These are phyloP conservation scores for Malus fusca DNA, from an alignment of 306 rosid species.

Conservation along the genomic window DNA sequence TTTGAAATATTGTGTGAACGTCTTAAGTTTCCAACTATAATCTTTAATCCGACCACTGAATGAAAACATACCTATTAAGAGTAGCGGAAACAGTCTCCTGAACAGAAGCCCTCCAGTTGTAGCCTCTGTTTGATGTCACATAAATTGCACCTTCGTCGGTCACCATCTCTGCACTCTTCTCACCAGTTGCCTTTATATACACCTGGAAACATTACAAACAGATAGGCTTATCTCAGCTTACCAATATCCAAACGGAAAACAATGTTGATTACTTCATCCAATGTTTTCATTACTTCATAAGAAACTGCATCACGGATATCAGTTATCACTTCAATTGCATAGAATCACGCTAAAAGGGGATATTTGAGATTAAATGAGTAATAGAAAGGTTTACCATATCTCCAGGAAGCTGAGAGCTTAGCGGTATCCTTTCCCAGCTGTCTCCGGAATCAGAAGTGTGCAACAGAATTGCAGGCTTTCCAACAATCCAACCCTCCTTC, in stretches of 20 bases:
- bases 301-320: background rate
- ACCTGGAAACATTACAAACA: slow-evolving; percentile 46
- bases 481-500: slow-evolving; percentile 94
- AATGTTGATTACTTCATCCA: background rate
- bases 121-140: slow-evolving; percentile 83
- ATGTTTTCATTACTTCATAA: background rate
- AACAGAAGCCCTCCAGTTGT: slow-evolving; percentile 95
- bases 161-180: slow-evolving; percentile 95
- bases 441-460: slow-evolving; percentile 85
- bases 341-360: background rate
- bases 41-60: background rate
- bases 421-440: slow-evolving; percentile 87
- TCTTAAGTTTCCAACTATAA: background rate
- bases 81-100: slow-evolving; percentile 99
- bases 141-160: slow-evolving; percentile 95
- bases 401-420: slow-evolving; percentile 85
- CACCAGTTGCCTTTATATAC: slow-evolving; percentile 86
- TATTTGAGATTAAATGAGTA: background rate
- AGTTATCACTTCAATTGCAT: background rate
- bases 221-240: background rate
- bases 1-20: background rate
- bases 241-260: background rate
- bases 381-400: slow-evolving; percentile 53
- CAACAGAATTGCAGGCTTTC: slow-evolving; percentile 82
- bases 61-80: slow-evolving; percentile 63